phyloP scores from a whole-genome alignment of 2,329 filamentous ascomycete species.

The Aquanectria penicillioides region DNA sequence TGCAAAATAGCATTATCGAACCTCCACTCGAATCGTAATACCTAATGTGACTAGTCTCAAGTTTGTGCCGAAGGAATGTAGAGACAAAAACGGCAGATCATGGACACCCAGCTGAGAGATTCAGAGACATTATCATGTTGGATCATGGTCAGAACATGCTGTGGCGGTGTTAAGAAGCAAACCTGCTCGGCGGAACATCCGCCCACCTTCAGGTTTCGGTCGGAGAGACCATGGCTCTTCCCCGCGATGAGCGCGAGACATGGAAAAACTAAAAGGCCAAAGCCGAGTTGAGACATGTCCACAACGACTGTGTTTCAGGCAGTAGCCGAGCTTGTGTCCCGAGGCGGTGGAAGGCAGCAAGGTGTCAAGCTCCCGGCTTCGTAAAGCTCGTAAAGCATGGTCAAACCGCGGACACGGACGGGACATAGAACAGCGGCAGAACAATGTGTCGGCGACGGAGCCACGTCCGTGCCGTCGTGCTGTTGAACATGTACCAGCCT shows the following conservation, averaged over 20 bases:
- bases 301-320: not conserved
- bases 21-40: not conserved
- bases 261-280: too few species aligned
- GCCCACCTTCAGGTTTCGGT: not conserved
- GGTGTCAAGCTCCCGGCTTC: not conserved
- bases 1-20: slow-evolving; percentile 11
- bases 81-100: not conserved
- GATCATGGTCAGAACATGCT: not conserved
- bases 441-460: not conserved
- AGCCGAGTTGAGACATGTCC: too few species aligned
- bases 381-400: not conserved
- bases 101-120: not conserved
- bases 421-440: not conserved
- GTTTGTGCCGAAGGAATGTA: not conserved
- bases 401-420: not conserved
- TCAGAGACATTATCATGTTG: slow-evolving; percentile 1
- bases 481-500: not conserved
- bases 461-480: not conserved
- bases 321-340: not conserved
- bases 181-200: not conserved
- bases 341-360: not conserved
- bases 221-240: not conserved
- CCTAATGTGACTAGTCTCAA: slow-evolving; percentile 12
- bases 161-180: not conserved
- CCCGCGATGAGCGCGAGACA: not conserved